Evolutionary conservation across 2,329 filamentous ascomycete genomes (phyloP).

Genomic region (Cladosporium austrohemisphaericum): DNA sequence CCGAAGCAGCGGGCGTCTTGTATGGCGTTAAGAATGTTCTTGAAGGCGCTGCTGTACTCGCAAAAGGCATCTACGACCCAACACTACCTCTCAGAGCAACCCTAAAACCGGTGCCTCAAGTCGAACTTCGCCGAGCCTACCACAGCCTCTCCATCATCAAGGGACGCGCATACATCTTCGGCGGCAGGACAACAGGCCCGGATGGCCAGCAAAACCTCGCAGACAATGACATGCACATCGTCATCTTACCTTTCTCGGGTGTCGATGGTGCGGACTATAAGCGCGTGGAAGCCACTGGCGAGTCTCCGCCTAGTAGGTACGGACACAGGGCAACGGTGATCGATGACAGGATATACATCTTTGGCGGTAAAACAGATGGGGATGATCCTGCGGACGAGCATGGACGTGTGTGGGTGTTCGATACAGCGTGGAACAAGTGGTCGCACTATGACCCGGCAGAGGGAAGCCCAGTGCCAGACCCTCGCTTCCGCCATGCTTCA

Average conservation of each 20-base stretch:
- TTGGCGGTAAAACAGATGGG: slow-evolving; percentile 33
- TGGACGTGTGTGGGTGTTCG: slow-evolving; percentile 44
- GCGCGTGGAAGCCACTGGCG: slow-evolving; percentile 31
- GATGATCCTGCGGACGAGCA: slow-evolving; percentile 27
- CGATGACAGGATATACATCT: slow-evolving; percentile 44
- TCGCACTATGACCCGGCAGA: slow-evolving; percentile 35
- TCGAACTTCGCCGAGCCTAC: slow-evolving; percentile 45
- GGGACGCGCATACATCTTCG: slow-evolving; percentile 55
- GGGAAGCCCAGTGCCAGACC: slow-evolving; percentile 23
- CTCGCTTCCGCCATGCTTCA: slow-evolving; percentile 35
- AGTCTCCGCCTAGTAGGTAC: slow-evolving; percentile 38
- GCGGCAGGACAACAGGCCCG: slow-evolving; percentile 35
- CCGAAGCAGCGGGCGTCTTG: slow-evolving; percentile 37
- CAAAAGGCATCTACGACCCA: slow-evolving; percentile 46
- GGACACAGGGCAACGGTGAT: slow-evolving; percentile 43
- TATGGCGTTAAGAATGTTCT: slow-evolving; percentile 35
- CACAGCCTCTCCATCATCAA: slow-evolving; percentile 54
- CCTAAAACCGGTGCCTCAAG: slow-evolving; percentile 45
- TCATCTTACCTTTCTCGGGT: slow-evolving; percentile 49
- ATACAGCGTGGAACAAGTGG: slow-evolving; percentile 41
- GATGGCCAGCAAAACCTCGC: slow-evolving; percentile 29
- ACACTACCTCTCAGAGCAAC: slow-evolving; percentile 52
- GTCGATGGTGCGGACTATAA: slow-evolving; percentile 42
- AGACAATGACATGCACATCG: slow-evolving; percentile 49
- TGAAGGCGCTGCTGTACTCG: slow-evolving; percentile 43